These are phyloP conservation scores for Baorangia bicolor DNA, from an alignment of 768 basidiomycete genomes.

Conservation along the genomic window DNA sequence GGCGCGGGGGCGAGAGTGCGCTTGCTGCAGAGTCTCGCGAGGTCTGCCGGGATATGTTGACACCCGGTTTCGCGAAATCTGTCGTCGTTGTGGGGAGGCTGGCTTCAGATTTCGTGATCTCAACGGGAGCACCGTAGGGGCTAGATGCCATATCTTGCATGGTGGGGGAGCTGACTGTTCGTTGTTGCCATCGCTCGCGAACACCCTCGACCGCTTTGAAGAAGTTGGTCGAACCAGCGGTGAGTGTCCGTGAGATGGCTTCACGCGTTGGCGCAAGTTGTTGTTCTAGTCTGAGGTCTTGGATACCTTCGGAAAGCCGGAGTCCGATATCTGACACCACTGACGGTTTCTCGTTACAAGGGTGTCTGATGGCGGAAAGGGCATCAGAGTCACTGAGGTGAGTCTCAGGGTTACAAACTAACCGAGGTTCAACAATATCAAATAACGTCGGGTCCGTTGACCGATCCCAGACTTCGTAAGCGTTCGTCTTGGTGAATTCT, in stretches of 20 bases:
- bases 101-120: conserved; percentile 32
- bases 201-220: conserved; percentile 92
- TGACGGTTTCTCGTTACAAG: conserved; percentile 88
- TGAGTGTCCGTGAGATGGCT: conserved; percentile 76
- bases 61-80: conserved; percentile 16
- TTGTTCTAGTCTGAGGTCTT: conserved; percentile 90
- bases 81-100: conserved; percentile 8
- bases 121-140: conserved; percentile 23
- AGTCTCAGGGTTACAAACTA: conserved; percentile 2
- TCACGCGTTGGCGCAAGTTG: conserved; percentile 93
- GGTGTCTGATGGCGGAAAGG: conserved; percentile 58
- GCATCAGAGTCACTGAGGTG: conserved; percentile 1
- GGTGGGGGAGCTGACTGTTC: conserved; percentile 30
- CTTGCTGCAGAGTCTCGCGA: conserved; percentile 28
- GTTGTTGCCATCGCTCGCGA: conserved; percentile 64
- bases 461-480: conserved; percentile 87
- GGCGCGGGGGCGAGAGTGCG: conserved; percentile 16
- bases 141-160: conserved; percentile 22
- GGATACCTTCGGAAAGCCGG: conserved; percentile 88
- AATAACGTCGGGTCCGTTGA: conserved; percentile 91
- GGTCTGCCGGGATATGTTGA: conserved; percentile 18
- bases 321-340: conserved; percentile 90
- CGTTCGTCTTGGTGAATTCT: conserved; percentile 85
- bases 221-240: conserved; percentile 72
- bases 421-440: conserved; percentile 94